Evolutionary conservation across 441 rosid genomes (phyloP).

Genomic region (Melastoma candidum): DNA sequence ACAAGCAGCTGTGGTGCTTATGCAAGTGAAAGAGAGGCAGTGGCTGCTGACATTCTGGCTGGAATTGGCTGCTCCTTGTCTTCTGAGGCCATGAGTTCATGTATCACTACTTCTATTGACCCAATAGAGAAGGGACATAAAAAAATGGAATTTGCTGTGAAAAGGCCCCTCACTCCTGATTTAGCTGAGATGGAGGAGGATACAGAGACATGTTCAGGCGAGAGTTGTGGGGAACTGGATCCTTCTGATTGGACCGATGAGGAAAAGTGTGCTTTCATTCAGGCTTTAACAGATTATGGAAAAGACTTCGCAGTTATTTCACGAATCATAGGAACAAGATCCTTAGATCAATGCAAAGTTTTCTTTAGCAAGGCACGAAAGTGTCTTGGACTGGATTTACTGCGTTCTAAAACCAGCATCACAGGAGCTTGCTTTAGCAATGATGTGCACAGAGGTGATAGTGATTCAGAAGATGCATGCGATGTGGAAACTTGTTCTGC

Average conservation of each 20-base stretch:
- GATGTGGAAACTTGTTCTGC: constrained; percentile 45
- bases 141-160: constrained; percentile 34
- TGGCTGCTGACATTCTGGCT: constrained; percentile 78
- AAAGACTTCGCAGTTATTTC: constrained; percentile 82
- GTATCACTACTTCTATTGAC: constrained; percentile 61
- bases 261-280: constrained; percentile 67
- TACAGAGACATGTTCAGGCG: constrained; percentile 76
- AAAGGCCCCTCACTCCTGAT: constrained; percentile 48
- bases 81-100: constrained; percentile 84
- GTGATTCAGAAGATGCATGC: constrained; percentile 61
- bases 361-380: constrained; percentile 93
- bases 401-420: constrained; percentile 38
- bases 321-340: constrained; percentile 51
- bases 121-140: constrained; percentile 41
- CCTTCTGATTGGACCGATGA: constrained; percentile 88
- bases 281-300: constrained; percentile 61
- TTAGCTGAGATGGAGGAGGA: constrained; percentile 59
- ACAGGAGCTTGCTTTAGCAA: constrained; percentile 37
- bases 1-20: constrained; percentile 38
- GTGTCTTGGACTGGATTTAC: constrained; percentile 78
- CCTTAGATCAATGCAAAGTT: constrained; percentile 78
- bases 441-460: constrained; percentile 39
- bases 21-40: constrained; percentile 58
- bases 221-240: constrained; percentile 81
- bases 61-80: constrained; percentile 74